Base-by-base conservation (phyloP, 192 early-diverging fungal species). In the Glomus cerebriforme region DNA sequence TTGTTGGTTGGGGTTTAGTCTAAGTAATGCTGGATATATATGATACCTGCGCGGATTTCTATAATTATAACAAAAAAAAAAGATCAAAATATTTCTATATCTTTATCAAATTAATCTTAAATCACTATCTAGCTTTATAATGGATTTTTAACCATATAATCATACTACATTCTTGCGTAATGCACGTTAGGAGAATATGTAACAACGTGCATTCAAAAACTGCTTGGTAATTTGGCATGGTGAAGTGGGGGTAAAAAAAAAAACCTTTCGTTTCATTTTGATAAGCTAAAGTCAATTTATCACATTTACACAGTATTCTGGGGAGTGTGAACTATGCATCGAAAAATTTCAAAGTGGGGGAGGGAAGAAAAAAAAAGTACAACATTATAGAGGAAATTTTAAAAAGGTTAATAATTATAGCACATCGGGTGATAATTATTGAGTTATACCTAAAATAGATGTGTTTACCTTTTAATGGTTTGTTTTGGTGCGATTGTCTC, bases 401-500 rank as follows among this genome's bases (percentile, higher is more conserved):
- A 43, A 43, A 43, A 43, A 43, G 39, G 39, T 43, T 54, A 22
- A 54, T 54, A 19, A 54, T 54, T 54, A 54, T 54, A 22, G 19
- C 19, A 43, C 45, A 47, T 13, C 12, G 19, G 49, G 49, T 54
- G 47, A 49, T 47, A 15, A 35, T 22, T 35, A 37, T 67, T 35
- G 12, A 35, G 15, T 43, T 35, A n/a, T 37, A 22, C 32, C 8
- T 22, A 7, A 34, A 35, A 37, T 34, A n/a, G 35, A 43, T 34
- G n/a, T 22, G 15, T 35, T 32, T 24, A 29, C 2, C 22, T 24
- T 31, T 64, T 26, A 31, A 9, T 29, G 15, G 31, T 31, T 68
- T 39, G 66, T 37, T 68, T 68, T 68, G 15, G 35, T 68, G 66
- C 32, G 17, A 35, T 68, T 68, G 22, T 68, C 66, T 68, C 15